A percentile compares a stretch with the other conserved stretches of the same genome.
These are phyloP conservation scores for Chaetomiaceae sp. DNA, from an alignment of 2,329 filamentous ascomycete genomes.

Conservation along the genomic window DNA sequence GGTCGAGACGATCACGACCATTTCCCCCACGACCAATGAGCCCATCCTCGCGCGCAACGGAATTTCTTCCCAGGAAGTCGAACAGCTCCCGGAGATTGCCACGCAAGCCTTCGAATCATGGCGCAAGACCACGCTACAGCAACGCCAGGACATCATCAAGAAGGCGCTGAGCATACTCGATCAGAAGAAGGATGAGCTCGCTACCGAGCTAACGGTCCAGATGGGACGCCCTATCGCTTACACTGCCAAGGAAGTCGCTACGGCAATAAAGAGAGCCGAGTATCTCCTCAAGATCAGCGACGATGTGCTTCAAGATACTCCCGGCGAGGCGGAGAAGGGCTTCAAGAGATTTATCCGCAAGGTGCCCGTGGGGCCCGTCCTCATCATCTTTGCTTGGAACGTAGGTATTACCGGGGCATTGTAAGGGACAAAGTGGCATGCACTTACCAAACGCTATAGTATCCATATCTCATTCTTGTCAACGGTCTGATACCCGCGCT, in stretches of 20 bases:
- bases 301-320: conserved; percentile 72
- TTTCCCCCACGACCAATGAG: conserved; percentile 87
- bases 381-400: conserved; percentile 95
- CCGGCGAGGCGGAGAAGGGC: conserved; percentile 77
- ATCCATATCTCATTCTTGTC: conserved; percentile 88
- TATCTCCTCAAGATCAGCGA: conserved; percentile 81
- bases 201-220: conserved; percentile 81
- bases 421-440: neutral
- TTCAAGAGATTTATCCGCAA: conserved; percentile 90
- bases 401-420: conserved; percentile 47
- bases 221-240: conserved; percentile 94
- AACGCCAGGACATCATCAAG: conserved; percentile 75
- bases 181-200: conserved; percentile 72
- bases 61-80: conserved; percentile 64
- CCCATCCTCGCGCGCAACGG: conserved; percentile 75
- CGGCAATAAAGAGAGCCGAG: conserved; percentile 78
- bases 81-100: conserved; percentile 66
- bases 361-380: conserved; percentile 78
- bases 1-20: conserved; percentile 65
- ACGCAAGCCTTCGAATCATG: conserved; percentile 72
- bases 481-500: conserved; percentile 93
- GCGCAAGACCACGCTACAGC: conserved; percentile 66
- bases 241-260: conserved; percentile 75
- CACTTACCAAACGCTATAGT: conserved; percentile 48
- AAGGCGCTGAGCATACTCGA: conserved; percentile 70